These are phyloP conservation scores for Epichloe sibirici DNA, from an alignment of 2,329 filamentous ascomycete genomes.

Conservation along the genomic window DNA sequence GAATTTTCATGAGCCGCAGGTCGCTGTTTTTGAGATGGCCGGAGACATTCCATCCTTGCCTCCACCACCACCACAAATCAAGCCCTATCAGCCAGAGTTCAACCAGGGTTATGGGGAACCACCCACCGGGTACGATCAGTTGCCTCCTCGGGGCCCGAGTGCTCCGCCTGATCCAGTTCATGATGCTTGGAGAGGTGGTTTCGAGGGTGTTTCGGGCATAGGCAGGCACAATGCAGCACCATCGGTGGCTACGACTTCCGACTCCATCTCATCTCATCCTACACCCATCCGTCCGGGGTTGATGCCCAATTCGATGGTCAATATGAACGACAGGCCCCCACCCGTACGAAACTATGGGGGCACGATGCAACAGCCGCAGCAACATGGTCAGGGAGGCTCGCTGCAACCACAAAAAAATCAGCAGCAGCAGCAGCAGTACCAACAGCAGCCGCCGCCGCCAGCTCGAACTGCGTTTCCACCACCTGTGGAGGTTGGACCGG, in stretches of 20 bases:
- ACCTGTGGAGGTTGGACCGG: background rate
- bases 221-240: conserved; percentile 13
- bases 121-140: conserved; percentile 15
- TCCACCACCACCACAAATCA: conserved; percentile 27
- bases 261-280: conserved; percentile 47
- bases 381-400: conserved; percentile 11
- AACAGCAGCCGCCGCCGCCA: conserved; percentile 2
- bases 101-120: conserved; percentile 13
- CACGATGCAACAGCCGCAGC: conserved; percentile 26
- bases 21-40: conserved; percentile 64
- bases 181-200: conserved; percentile 1
- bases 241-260: conserved; percentile 24
- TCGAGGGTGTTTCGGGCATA: background rate
- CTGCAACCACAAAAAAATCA: conserved; percentile 18
- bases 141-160: conserved; percentile 19
- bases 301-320: conserved; percentile 46
- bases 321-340: conserved; percentile 42
- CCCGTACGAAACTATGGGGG: conserved; percentile 45
- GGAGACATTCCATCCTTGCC: conserved; percentile 47
- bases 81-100: conserved; percentile 16
- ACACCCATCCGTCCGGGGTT: conserved; percentile 50
- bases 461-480: background rate
- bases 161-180: conserved; percentile 16
- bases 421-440: conserved; percentile 16
- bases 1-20: conserved; percentile 49